phyloP scores from a whole-genome alignment of 257 asterid genomes.

The Voacanga thouarsii region DNA sequence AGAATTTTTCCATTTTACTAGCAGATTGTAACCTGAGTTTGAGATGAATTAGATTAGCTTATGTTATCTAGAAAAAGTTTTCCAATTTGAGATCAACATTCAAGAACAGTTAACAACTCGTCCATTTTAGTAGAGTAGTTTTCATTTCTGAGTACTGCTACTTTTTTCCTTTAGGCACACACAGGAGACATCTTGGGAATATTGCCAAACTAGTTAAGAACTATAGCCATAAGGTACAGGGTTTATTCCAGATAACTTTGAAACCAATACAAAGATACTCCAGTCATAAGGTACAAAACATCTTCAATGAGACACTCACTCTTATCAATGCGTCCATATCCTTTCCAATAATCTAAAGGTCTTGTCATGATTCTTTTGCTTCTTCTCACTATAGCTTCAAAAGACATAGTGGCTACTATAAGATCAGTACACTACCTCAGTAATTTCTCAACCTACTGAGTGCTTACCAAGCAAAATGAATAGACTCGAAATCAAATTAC shows the following conservation, averaged over 20 bases:
- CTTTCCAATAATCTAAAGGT: constrained; percentile 90
- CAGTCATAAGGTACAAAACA: not conserved
- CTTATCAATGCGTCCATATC: constrained; percentile 62
- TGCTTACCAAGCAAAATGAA: too few species aligned
- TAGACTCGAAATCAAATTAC: too few species aligned
- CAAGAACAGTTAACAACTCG: too few species aligned
- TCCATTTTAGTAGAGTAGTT: too few species aligned
- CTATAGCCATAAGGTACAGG: not conserved
- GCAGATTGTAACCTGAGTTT: too few species aligned
- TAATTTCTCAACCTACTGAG: too few species aligned
- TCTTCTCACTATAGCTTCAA: constrained; percentile 72
- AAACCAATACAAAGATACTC: not conserved
- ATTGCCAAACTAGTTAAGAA: not conserved
- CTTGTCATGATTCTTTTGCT: constrained; percentile 82
- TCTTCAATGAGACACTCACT: constrained; percentile 49
- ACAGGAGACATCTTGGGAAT: not conserved
- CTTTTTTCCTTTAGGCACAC: not conserved
- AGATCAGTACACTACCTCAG: constrained; percentile 24
- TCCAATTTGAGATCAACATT: too few species aligned
- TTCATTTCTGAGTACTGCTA: not conserved
- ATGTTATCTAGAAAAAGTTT: too few species aligned
- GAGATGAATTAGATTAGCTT: too few species aligned
- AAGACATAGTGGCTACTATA: constrained; percentile 71
- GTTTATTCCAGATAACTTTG: not conserved
- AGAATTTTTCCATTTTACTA: too few species aligned